Percentiles rank a stretch among this genome's conserved stretches.
Evolutionary conservation across 2,329 filamentous ascomycete genomes (phyloP).

Genomic region (Amauroascus verrucosus): DNA sequence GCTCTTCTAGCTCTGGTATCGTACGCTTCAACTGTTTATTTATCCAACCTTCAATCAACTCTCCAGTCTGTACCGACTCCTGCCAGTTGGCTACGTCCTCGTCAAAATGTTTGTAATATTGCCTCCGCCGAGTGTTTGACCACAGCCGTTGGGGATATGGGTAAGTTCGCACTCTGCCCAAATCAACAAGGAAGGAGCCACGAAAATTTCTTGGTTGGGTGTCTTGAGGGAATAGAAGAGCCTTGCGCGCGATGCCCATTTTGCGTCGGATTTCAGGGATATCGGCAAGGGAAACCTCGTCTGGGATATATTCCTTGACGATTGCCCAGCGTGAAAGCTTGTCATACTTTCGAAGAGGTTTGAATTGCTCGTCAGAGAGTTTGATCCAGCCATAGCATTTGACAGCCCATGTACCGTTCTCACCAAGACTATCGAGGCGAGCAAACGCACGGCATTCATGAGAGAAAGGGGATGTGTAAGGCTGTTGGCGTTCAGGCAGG

Average conservation of each 20-base stretch:
- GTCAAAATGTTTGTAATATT: constrained; percentile 9
- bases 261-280: constrained; percentile 14
- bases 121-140: background rate
- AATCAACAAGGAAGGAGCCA: constrained; percentile 13
- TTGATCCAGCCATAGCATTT: constrained; percentile 16
- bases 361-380: constrained; percentile 12
- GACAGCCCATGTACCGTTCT: constrained; percentile 16
- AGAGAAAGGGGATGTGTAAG: constrained; percentile 9
- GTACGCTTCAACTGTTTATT: background rate
- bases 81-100: constrained; percentile 6
- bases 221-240: constrained; percentile 10
- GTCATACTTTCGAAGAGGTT: background rate
- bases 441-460: constrained; percentile 15
- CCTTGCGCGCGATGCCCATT: constrained; percentile 14
- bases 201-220: constrained; percentile 13
- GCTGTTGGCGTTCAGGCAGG: background rate
- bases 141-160: constrained; percentile 9
- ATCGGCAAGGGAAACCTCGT: constrained; percentile 8
- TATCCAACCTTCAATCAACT: constrained; percentile 10
- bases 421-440: constrained; percentile 11
- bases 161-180: constrained; percentile 12
- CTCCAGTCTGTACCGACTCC: constrained; percentile 6
- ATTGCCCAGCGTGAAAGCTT: constrained; percentile 12
- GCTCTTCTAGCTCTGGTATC: background rate
- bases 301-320: constrained; percentile 14